Base-by-base conservation (phyloP, 2,329 filamentous ascomycete species). In the Claviceps quebecensis region DNA sequence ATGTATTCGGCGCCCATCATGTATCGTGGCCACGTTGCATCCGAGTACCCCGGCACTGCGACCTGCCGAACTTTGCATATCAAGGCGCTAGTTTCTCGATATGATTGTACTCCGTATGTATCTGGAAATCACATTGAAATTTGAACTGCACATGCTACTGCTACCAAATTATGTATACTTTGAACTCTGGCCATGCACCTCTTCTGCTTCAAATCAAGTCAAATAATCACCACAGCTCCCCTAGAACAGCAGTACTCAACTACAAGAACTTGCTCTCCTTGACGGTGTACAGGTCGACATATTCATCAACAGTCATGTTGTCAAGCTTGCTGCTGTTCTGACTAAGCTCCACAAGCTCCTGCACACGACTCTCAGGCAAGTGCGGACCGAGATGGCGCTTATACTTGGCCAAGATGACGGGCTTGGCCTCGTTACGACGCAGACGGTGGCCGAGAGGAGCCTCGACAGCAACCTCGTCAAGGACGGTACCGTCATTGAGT, bases 351-450 rank as follows among this genome's bases (percentile, higher is more conserved):
- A 96, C 77, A 51, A 98, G 77, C 72, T 93, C 76, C 72, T 91
- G 79, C 49, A 96, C 87, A 64, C 83, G 82, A 47, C 77, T 74
- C 65, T 86, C 77, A 55, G 80, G 74, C 69, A 86, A 94, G 74
- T 96, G 91, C 50, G 86, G 86, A 61, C 78, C 79, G 49, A 97
- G 74, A 71, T 98, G 93, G 67, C 87, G 83, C 83, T 90, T 85
- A 76, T 88, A 98, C 78, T 98, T 98, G 69, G 81, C 83, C 61
- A 97, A 73, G 60, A 98, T 96, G 71, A 95, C 87, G 53, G 93
- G 93, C 80, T 97, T 97, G 61, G 93, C 93, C 78, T 98, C 93
- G 62, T 96, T 90, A 62, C 91, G 82, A 58, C 93, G 78, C 64
- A 93, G 76, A 58, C 85, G 84, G 76, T 98, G 93, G 61, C 93